These are phyloP conservation scores for Trapa incisa DNA, from an alignment of 345 rosid genomes.

Conservation along the genomic window DNA sequence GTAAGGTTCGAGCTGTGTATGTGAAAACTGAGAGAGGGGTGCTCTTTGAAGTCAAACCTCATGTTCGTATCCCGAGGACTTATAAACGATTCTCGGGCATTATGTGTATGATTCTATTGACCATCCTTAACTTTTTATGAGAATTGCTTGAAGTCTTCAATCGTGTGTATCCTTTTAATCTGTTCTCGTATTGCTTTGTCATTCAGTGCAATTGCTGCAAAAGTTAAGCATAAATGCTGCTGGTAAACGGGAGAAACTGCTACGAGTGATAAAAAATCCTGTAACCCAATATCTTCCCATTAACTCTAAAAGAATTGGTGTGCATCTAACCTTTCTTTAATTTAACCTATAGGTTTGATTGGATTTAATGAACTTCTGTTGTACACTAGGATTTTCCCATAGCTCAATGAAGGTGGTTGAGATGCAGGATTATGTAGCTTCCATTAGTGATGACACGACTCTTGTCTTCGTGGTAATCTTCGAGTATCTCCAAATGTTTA, in stretches of 20 bases:
- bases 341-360: neutral
- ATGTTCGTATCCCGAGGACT: constrained; percentile 85
- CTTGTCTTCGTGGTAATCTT: constrained; percentile 82
- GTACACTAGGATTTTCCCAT: constrained; percentile 57
- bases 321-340: neutral
- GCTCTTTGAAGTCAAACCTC: constrained; percentile 73
- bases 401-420: constrained; percentile 64
- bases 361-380: constrained; percentile 4
- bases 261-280: constrained; percentile 71
- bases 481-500: neutral
- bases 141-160: constrained; percentile 5
- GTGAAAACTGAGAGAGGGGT: constrained; percentile 81
- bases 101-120: constrained; percentile 43
- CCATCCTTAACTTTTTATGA: neutral
- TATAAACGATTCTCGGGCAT: constrained; percentile 70
- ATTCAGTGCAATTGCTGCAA: constrained; percentile 79
- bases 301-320: constrained; percentile 61
- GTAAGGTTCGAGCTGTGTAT: constrained; percentile 62
- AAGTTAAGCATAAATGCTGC: constrained; percentile 61
- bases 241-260: constrained; percentile 73
- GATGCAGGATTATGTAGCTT: constrained; percentile 43
- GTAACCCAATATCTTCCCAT: constrained; percentile 50
- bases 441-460: constrained; percentile 38
- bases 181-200: constrained; percentile 3
- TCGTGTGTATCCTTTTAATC: neutral